Conservation (phyloP, 257 asterid genomes). For the Solanum sejunctum region DNA sequence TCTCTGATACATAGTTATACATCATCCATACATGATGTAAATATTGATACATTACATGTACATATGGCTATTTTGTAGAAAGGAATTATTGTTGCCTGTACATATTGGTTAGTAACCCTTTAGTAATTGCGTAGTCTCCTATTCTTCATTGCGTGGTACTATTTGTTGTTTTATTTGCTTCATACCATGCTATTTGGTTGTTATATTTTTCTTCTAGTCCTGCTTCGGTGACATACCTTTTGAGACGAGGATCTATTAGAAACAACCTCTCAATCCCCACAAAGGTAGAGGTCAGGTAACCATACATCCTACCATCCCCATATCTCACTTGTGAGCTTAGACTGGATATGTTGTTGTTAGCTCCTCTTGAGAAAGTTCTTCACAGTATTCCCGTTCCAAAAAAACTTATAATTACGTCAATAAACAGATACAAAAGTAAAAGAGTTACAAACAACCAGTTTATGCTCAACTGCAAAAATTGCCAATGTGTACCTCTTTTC, state of each 20-base stretch:
- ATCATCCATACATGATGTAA: too few species aligned
- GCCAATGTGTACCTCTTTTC: constrained; percentile 44
- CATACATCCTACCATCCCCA: neutral
- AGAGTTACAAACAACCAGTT: neutral
- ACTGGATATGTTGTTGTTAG: neutral
- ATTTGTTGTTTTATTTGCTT: neutral
- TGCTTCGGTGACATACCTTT: neutral
- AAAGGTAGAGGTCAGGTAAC: neutral
- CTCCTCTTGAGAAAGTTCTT: neutral
- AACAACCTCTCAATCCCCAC: neutral
- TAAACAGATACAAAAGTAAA: neutral
- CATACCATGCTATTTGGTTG: neutral
- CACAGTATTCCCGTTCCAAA: neutral
- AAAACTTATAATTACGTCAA: neutral
- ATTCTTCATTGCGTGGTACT: neutral
- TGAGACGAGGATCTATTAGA: neutral
- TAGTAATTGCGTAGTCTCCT: neutral
- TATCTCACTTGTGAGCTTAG: neutral
- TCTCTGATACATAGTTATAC: too few species aligned
- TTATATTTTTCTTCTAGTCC: neutral
- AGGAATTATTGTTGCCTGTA: too few species aligned
- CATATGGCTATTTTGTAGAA: too few species aligned
- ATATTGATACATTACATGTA: too few species aligned
- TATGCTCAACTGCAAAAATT: neutral
- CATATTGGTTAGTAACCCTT: too few species aligned